Base-by-base conservation (phyloP, 176 grass and related monocot species). In the maize (Zea mays) region DNA sequence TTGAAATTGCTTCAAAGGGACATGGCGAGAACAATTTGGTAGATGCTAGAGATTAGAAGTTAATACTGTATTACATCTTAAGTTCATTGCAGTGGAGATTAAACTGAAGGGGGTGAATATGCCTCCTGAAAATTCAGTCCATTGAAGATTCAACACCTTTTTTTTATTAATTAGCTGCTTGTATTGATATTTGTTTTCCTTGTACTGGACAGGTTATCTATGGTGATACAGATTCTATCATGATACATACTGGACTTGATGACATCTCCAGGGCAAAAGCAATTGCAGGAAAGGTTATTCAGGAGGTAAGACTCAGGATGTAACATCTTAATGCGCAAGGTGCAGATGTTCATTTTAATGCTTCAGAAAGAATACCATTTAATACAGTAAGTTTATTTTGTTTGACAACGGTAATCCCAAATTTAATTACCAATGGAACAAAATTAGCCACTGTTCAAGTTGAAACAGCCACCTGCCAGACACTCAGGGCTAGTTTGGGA, bases 211-310 rank as follows among this genome's bases (percentile, higher is more conserved):
- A 98, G 91, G 95, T 99, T 76, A 99, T 99, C 80, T 99, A 99
- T 74, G 96, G 96, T 1, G 96, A 99, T 69, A 99, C 96, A 19
- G 96, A 99, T 76, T 99, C 96, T 36, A 99, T 99, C 65, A 99
- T 99, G 96, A 95, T 99, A 89, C 76, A 95, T 80, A 99, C 88
- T 81, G 96, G 96, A 27, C 62, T 93, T 5, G 96, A 99, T 90
- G 96, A 95, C 71, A 94, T 99, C 65, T 86, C 85, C 50, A 90
- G 77, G 75, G 92, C 96, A 86, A 90, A 90, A 85, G 21, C 81
- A 65, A 95, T 92, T 86, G 96, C 96, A 73, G 90, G 87, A 84
- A 99, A 92, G 72, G 96, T 99, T 71, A 99, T 95, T 80, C 90
- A 99, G 76, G 92, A 99, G 85, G 96, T 99, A 77, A 73, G 9